phyloP scores from a whole-genome alignment of 1,139 yeast genomes.

The Schizosaccharomyces versatilis region DNA sequence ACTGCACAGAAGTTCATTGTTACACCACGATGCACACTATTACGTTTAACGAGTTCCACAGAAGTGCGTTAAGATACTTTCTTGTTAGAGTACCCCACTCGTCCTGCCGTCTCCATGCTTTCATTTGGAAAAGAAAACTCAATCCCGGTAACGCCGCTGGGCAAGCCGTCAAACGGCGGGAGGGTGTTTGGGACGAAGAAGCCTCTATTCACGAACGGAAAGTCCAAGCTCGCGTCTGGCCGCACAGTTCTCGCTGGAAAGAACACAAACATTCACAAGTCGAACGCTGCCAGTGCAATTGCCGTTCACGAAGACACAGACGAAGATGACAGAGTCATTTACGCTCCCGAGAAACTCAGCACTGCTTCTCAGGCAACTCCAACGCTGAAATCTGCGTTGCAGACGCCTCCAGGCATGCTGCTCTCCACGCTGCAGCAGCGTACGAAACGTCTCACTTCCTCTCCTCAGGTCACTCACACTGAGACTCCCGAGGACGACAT shows the following conservation, averaged over 20 bases:
- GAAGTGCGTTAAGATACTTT: too few species aligned
- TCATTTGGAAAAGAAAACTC: constrained; percentile 3
- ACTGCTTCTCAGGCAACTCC: neutral
- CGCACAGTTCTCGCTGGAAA: neutral
- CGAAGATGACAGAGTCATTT: too few species aligned
- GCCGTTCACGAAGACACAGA: too few species aligned
- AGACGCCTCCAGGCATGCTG: neutral
- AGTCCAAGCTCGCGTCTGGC: neutral
- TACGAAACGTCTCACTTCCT: neutral
- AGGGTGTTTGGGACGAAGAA: neutral
- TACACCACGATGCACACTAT: too few species aligned
- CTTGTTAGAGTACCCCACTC: too few species aligned
- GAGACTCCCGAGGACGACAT: neutral
- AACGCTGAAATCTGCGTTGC: neutral
- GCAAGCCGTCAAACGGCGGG: neutral
- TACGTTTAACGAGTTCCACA: too few species aligned
- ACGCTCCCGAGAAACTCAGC: too few species aligned
- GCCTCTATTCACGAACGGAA: neutral
- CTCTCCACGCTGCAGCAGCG: neutral
- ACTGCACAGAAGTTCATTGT: too few species aligned
- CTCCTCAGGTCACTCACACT: neutral
- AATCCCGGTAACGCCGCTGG: neutral
- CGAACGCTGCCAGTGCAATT: too few species aligned
- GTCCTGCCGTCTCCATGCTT: neutral
- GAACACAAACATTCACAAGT: neutral